Base-by-base conservation (phyloP, 257 asterid genomes). In the Pogostemon cablin region DNA sequence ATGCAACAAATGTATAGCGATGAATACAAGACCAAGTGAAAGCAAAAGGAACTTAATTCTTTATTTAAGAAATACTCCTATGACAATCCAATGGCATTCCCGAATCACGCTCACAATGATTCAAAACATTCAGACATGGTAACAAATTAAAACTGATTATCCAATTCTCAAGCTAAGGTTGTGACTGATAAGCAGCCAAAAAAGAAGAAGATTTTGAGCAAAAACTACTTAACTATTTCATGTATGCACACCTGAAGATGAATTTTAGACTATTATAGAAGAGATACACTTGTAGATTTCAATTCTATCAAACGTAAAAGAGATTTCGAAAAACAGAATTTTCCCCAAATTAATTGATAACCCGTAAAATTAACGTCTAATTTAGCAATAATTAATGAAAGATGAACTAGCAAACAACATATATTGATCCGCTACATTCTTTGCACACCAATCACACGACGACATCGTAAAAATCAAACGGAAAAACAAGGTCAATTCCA, bases 21-120 rank as follows among this genome's bases (percentile, higher is more conserved):
- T 10, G 9, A 6, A 15, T 52, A 52, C 6, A 53, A 6, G 37
- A 53, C 59, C 59, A 17, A 53, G 20, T 6, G 37, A 53, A 53
- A 53, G 59, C 59, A 15, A 35, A 57, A 41, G 4, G 55, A 72
- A 83, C 74, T 76, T 62, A 73, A 74, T 70, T 73, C 67, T 65
- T 57, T 73, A 80, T 77, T 70, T 68, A 55, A 64, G 68, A 41
- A 72, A 75, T 53, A 15, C 17, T 15, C 17, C 17, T 15, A 62
- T 8, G 68, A 78, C 32, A 43, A 55, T 37, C 53, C 62, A 67
- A 34, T 15, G 5, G 2, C 60, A 17, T 54, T 61, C 25, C 72
- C 77, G 39, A 61, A 75, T 69, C 84, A 39, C 53, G 34, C 53
- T 56, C 67, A 11, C 59, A 75, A 54, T 20, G 37, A 69, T 72